Evolutionary conservation across 495 filamentous ascomycete species (phyloP).

Genomic region (Cercophora sp.): DNA sequence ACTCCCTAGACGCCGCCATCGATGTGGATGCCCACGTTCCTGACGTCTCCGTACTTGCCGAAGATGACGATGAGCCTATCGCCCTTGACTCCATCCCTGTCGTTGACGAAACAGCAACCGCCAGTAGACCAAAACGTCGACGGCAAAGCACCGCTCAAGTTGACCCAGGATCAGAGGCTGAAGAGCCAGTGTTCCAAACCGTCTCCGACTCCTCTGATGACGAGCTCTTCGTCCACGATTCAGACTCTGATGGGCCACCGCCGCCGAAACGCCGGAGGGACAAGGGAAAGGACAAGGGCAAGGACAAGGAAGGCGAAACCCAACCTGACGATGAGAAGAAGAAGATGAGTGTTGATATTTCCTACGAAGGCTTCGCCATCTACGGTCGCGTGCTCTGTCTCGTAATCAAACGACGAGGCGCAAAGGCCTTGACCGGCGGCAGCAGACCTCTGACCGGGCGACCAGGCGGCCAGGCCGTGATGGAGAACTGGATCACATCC

Average conservation of each 20-base stretch:
- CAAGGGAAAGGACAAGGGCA: too few relatives aligned
- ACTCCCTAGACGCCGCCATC: slow-evolving; percentile 45
- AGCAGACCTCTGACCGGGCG: slow-evolving; percentile 28
- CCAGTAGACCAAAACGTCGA: slow-evolving; percentile 27
- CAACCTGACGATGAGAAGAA: slow-evolving; percentile 74
- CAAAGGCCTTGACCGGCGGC: slow-evolving; percentile 19
- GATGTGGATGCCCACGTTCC: slow-evolving; percentile 46
- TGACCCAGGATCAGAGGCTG: slow-evolving; percentile 15
- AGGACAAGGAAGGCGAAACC: slow-evolving; percentile 18
- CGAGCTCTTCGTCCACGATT: slow-evolving; percentile 34
- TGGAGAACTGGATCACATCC: slow-evolving; percentile 88
- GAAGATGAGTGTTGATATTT: slow-evolving; percentile 76
- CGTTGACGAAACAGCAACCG: slow-evolving; percentile 31
- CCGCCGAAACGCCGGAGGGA: slow-evolving; percentile 48
- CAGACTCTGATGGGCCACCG: slow-evolving; percentile 30
- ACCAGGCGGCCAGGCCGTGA: slow-evolving; percentile 64
- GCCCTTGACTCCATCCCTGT: slow-evolving; percentile 44
- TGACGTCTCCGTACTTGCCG: slow-evolving; percentile 29
- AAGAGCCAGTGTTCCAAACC: slow-evolving; percentile 8
- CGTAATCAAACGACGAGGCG: slow-evolving; percentile 64
- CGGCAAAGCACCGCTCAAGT: slow-evolving; percentile 12
- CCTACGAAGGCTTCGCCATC: slow-evolving; percentile 93
- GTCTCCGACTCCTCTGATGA: slow-evolving; percentile 22
- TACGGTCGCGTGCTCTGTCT: slow-evolving; percentile 88
- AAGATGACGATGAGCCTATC: slow-evolving; percentile 32